Evolutionary conservation across 2,329 filamentous ascomycete species (phyloP), one percentile per base, ranked within the genome.

Genomic region (Penicillium hordei): DNA sequence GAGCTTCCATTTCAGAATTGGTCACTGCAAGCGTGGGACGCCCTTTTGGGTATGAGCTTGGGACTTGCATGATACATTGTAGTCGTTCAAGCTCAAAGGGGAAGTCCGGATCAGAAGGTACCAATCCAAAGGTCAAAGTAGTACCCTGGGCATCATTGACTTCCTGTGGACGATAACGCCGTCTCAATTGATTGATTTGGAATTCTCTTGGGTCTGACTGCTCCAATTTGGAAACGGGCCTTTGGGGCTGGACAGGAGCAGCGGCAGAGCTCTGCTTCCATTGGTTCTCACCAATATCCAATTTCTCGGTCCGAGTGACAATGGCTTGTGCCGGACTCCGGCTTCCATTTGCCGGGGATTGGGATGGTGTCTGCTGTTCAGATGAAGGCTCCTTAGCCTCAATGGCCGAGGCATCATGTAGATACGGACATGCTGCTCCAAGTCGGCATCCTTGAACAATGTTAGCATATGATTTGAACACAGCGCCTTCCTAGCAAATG

Each of bases 41-140:
- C 42, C 70, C 77, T 34, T 65, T 63, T 39, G 89, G 90, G 72
- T 90, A 93, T 19, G 74, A 74, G 10, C 69, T 70, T 1, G 90
- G 90, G 21, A 94, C 80, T 50, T 78, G 81, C 38, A 94, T 76
- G 43, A 85, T 79, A 70, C 89, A 93, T 40, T 89, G 81, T 33
- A 94, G 78, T 36, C 82, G 78, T 27, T 86, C 82, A 68, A 93
- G 78, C 60, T 92, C 89, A 72, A 90, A 93, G 0, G 90, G 89
- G 67, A 94, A 93, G 68, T 94, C 90, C 0, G 90, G 90, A 70
- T 94, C 90, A 6, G 90, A 91, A 5, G 90, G 90, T 13, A 76
- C 76, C 60, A 94, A 76, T 51, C 80, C 84, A 72, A 93, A 90
- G 10, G 79, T 75, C 39, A 93, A 74, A 17, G 83, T 80, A 0